Evolutionary conservation across 345 rosid species (phyloP), one percentile per base, ranked within the genome.

Genomic region (Moringa oleifera): DNA sequence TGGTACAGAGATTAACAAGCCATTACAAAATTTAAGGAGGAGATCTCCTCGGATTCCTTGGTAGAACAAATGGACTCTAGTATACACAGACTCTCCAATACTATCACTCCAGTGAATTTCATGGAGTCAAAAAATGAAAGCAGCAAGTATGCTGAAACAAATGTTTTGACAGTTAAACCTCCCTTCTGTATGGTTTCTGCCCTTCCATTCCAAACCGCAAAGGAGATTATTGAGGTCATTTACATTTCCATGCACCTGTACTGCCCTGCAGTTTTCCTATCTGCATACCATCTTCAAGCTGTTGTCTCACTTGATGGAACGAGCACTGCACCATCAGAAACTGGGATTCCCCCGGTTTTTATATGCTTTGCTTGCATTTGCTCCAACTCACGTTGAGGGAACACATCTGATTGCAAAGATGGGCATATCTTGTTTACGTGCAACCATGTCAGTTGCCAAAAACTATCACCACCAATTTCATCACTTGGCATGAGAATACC

Each of bases 401-500:
- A 81, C 25, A 85, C 79, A 71, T 83, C 95, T 1, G 81, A 72
- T 67, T 83, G 84, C 70, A 83, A 24, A 18, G 83, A 66, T n/a
- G 95, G 81, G 36, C 68, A 72, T 6, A 85, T 78, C 55, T 85
- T 85, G 58, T 85, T 78, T 41, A 83, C 89, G 51, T 85, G 87
- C 53, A 85, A 67, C 91, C 95, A 83, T 19, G 91, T 88, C 19
- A 83, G 70, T 59, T 83, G 77, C 95, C 91, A 88, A 68, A 88
- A 80, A 60, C 91, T 88, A 56, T 81, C 84, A 51, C 88, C 82
- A 22, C 84, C 90, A 4, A 81, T 70, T 37, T 76, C 91, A 62
- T 78, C 73, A 51, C 79, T 79, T 0, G 77, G 89, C 64, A 77
- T 58, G 37, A 88, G 83, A 57, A 85, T 59, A 7, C 91, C 87